A percentile compares a stretch with the other conserved stretches of the same genome.
Conservation (phyloP, 2,329 filamentous ascomycete genomes). For the Colletotrichum tanaceti region DNA sequence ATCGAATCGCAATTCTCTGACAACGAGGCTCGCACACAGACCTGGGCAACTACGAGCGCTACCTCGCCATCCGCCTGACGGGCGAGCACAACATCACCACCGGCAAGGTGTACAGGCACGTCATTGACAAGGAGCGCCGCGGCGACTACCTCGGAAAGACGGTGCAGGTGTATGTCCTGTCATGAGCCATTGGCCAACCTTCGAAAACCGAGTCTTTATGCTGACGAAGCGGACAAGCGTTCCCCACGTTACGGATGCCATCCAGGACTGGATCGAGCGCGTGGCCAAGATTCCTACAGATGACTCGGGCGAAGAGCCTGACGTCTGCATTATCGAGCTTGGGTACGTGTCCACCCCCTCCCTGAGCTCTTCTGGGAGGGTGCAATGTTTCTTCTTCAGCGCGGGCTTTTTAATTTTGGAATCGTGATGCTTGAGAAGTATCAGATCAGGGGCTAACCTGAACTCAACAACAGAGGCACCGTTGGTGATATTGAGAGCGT, state of each 20-base stretch:
- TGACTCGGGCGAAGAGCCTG: slow-evolving; percentile 82
- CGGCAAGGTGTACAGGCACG: slow-evolving; percentile 92
- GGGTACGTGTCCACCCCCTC: slow-evolving; percentile 58
- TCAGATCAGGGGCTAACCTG: slow-evolving; percentile 3
- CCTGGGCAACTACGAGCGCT: slow-evolving; percentile 70
- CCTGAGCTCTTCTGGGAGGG: not conserved
- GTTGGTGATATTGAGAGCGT: slow-evolving; percentile 81
- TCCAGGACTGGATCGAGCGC: slow-evolving; percentile 91
- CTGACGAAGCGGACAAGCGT: slow-evolving; percentile 57
- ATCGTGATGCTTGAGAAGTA: not conserved
- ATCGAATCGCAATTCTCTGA: slow-evolving; percentile 36
- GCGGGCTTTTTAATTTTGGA: not conserved
- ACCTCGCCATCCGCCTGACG: slow-evolving; percentile 83
- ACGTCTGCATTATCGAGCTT: slow-evolving; percentile 80
- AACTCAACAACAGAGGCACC: slow-evolving; percentile 42
- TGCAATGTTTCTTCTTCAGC: no score
- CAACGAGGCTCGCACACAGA: slow-evolving; percentile 48
- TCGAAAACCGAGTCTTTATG: not conserved
- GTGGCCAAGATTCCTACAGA: slow-evolving; percentile 90
- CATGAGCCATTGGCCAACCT: not conserved
- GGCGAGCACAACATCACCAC: slow-evolving; percentile 97
- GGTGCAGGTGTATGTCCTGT: slow-evolving; percentile 72
- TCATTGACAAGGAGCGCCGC: slow-evolving; percentile 77
- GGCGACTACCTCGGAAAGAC: slow-evolving; percentile 89
- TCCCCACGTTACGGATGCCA: slow-evolving; percentile 90